Base-by-base conservation (phyloP, 352 stramenopile species). In the Globisporangium megalacanthum region DNA sequence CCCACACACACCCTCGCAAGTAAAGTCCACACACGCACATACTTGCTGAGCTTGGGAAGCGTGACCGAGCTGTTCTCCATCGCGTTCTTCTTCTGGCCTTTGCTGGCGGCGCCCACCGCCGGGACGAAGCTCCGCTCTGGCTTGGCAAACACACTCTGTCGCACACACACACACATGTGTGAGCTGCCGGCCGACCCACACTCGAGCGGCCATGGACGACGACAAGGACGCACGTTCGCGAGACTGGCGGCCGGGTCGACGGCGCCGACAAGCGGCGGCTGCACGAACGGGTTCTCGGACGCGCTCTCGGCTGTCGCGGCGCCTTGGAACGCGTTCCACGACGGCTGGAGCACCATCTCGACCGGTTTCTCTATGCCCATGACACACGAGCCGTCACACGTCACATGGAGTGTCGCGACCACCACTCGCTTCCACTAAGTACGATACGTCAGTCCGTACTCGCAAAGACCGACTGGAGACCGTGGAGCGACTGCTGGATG, bases 401-500 rank as follows among this genome's bases (percentile, higher is more conserved):
- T 29, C 25, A 29, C 25, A 29, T 29, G 25, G 1, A 29, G 25
- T 4, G 25, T 29, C 25, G 25, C 25, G 25, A 29, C 25, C 1
- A 29, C 25, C 25, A 29, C 25, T 29, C 25, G 4, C 25, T 29
- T 29, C 25, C 25, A 29, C 25, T 29, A 29, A 29, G 25, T 29
- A 1, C 25, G 25, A 29, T 29, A 29, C n/a, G n/a, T n/a, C n/a
- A n/a, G 25, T 4, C 25, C 72, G 55, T 79, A 82, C 74, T 74
- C 6, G 64, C 59, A 57, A 65, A 57, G 29, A 66, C 65, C 35
- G 65, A 70, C 52, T 86, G 64, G 54, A 86, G 45, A 3, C 75
- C 72, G 50, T 83, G 76, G 33, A 86, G 65, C 51, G 76, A 83
- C 50, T 83, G 69, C 31, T 79, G 73, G 45, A 86, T 72, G 61